Evolutionary conservation across 202 grass and related monocot species (phyloP).

Genomic region (Eragrostis tef): DNA sequence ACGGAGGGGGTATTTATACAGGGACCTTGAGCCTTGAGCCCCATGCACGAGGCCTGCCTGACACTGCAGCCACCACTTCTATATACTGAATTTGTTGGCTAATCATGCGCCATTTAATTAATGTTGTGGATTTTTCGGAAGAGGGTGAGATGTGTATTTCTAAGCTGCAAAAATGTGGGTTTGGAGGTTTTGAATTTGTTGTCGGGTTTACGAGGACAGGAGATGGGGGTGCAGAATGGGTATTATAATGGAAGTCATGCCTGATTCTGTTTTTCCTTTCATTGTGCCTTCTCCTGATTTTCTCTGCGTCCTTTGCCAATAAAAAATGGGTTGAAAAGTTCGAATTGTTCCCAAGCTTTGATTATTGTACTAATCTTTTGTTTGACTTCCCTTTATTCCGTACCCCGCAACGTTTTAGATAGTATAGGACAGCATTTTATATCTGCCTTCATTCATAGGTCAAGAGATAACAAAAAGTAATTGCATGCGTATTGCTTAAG

Average conservation of each 20-base stretch:
- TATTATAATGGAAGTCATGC: slow-evolving; percentile 26
- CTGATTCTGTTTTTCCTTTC: neutral
- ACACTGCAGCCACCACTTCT: too few species aligned
- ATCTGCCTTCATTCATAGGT: neutral
- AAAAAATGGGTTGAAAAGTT: slow-evolving; percentile 6
- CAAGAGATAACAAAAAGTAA: neutral
- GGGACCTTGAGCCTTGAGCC: too few species aligned
- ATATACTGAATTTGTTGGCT: neutral
- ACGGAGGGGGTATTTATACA: slow-evolving; percentile 44
- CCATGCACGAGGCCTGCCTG: too few species aligned
- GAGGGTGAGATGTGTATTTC: neutral
- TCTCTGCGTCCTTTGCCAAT: neutral
- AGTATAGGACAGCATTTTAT: neutral
- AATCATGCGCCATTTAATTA: neutral
- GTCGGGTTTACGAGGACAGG: slow-evolving; percentile 16
- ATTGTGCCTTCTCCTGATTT: neutral
- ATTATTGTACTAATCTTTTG: neutral
- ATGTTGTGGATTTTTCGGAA: neutral
- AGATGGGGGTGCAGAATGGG: neutral
- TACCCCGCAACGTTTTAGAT: neutral
- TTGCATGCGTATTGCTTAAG: neutral
- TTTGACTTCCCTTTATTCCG: slow-evolving; percentile 25
- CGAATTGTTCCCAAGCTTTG: neutral
- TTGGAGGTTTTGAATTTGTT: slow-evolving; percentile 25
- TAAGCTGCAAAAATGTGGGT: too few species aligned